phyloP scores from a whole-genome alignment of 768 basidiomycete species.

The Pulveroboletus sp. region DNA sequence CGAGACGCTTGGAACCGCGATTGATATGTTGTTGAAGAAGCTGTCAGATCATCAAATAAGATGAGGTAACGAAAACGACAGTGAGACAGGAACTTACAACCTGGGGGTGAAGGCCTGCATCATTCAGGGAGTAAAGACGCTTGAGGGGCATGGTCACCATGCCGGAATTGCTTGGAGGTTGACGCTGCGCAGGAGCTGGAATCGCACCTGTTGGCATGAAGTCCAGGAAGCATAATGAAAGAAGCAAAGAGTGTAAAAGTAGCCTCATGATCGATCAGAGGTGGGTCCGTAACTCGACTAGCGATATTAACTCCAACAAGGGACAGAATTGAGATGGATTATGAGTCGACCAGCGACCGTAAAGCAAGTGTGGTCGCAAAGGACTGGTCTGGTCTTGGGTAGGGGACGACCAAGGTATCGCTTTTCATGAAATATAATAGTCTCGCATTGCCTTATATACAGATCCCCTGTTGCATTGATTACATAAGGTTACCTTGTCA shows the following conservation, averaged over 20 bases:
- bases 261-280: constrained; percentile 42
- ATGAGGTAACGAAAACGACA: neutral
- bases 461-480: neutral
- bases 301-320: constrained; percentile 4
- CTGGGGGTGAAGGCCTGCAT: constrained; percentile 37
- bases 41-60: constrained; percentile 31
- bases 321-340: neutral
- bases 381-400: constrained; percentile 9
- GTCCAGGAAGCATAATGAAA: constrained; percentile 50
- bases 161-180: constrained; percentile 17
- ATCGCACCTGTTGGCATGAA: constrained; percentile 32
- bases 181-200: constrained; percentile 15
- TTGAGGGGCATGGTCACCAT: constrained; percentile 41
- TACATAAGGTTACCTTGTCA: constrained; percentile 26
- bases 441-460: constrained; percentile 8
- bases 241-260: constrained; percentile 45
- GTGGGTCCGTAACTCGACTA: constrained; percentile 7
- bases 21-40: constrained; percentile 68
- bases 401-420: neutral
- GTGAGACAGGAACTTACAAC: constrained; percentile 32
- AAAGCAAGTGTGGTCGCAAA: constrained; percentile 6
- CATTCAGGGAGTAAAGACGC: constrained; percentile 28
- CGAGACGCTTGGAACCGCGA: constrained; percentile 56
- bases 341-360: constrained; percentile 17
- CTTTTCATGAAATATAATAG: too few species aligned